Evolutionary conservation across 257 asterid species (phyloP), one percentile per base, ranked within the genome.

Genomic region (Fraxinus pennsylvanica): DNA sequence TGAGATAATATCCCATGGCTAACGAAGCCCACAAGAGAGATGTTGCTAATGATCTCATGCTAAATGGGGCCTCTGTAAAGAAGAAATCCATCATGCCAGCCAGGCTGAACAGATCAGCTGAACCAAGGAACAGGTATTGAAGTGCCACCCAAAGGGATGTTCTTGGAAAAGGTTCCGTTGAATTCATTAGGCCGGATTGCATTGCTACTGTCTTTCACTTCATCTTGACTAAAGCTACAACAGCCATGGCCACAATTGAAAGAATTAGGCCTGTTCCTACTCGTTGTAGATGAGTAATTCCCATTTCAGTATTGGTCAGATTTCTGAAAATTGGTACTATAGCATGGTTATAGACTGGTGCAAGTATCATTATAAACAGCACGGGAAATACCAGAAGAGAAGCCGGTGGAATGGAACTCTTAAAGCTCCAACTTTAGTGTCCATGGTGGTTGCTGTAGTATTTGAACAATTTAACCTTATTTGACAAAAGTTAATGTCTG

Each of bases 61-160:
- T 87, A 66, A 86, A 81, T n/a, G 96, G 98, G 35, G 97, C 92
- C 82, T 91, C 97, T 5, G 97, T 90, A 73, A 91, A 93, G 88
- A 90, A 91, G 83, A 93, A 91, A 10, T 91, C 98, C 98, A 93
- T 91, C 85, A 89, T 65, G 7, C 98, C 98, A 32, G 98, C 98
- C 78, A 93, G 77, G 85, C 91, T 90, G 90, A 93, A 93, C 1
- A 93, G 96, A 82, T 93, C 98, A 22, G 98, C 98, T 21, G 98
- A 93, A 5, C 98, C 98, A 3, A 93, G 88, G 82, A 91, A 93
- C 32, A 93, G 81, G 75, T 90, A 25, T 25, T 25, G 27, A 25
- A 25, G 27, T 33, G 36, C 35, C 91, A 97, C 27, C 27, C 27
- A 25, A 79, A 89, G 77, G 13, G 96, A 33, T 33, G 36, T 33